Base-by-base conservation (phyloP, 2,329 filamentous ascomycete genomes). In the Polytolypa hystricis region DNA sequence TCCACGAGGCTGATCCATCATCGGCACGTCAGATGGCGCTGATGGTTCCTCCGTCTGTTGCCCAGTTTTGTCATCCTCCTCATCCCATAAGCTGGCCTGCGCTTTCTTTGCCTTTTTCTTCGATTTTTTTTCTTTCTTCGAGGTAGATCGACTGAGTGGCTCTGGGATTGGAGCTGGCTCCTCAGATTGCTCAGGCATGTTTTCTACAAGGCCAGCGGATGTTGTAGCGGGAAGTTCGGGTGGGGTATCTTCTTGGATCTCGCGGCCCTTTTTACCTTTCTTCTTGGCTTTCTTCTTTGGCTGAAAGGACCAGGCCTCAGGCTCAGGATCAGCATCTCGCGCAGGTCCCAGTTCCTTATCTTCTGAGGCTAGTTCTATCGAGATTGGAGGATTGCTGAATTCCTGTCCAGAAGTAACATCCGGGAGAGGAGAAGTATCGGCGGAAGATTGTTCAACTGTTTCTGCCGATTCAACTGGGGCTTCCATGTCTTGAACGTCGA, bases 41-140 rank as follows among this genome's bases (percentile, higher is more conserved):
- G 23, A 26, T 9, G 23, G 23, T 26, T 26, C 23, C 12, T 26
- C 23, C 12, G 23, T 12, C 23, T 26, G 23, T 9, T 26, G 23
- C 12, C 16, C n/a, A 21, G n/a, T n/a, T n/a, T n/a, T n/a, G n/a
- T n/a, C n/a, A n/a, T n/a, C n/a, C n/a, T n/a, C n/a, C n/a, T n/a
- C n/a, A 17, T 25, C 8, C 6, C 10, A 8, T 12, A 17, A n/a
- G 14, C 12, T 11, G 10, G 21, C 11, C 9, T 40, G 41, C 8
- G 25, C 30, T 28, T 44, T 42, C 25, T 45, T 49, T 21, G 40
- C 46, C 4, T 39, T 47, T 37, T 49, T 49, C 38, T 50, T 36
- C n/a, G 12, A 33, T 38, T 39, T 36, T 27, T 39, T 46, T 37
- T 45, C 41, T 37, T 47, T 49, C 38, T 48, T 44, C 4, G 47